A percentile compares a stretch with the other conserved stretches of the same genome.
These are phyloP conservation scores for Tetracladium maxilliforme DNA, from an alignment of 2,329 filamentous ascomycete genomes.

Conservation along the genomic window DNA sequence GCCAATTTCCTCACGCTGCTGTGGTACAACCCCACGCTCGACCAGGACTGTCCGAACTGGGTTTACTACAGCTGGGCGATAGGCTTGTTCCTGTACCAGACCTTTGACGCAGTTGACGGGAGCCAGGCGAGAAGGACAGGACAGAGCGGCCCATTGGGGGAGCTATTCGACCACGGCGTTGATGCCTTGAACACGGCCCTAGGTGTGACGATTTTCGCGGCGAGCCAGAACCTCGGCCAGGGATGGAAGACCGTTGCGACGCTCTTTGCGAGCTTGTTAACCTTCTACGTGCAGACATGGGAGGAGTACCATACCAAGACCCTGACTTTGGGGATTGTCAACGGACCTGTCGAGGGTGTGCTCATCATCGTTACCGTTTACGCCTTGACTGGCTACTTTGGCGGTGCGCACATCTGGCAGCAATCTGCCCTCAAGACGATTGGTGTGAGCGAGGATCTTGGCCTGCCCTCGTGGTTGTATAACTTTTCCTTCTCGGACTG, in stretches of 20 bases:
- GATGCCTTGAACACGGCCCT: slow-evolving; percentile 95
- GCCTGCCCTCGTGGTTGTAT: too few species aligned
- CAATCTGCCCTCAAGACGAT: slow-evolving; percentile 61
- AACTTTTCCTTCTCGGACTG: slow-evolving; percentile 78
- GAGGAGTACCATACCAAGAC: slow-evolving; percentile 98
- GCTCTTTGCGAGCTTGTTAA: slow-evolving; percentile 59
- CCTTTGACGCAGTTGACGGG: slow-evolving; percentile 94
- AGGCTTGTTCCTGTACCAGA: slow-evolving; percentile 92
- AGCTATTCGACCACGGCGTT: slow-evolving; percentile 95
- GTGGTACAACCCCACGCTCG: slow-evolving; percentile 90
- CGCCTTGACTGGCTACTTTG: slow-evolving; percentile 67
- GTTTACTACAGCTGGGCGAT: slow-evolving; percentile 87
- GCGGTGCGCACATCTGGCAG: slow-evolving; percentile 88
- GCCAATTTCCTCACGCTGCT: slow-evolving; percentile 81
- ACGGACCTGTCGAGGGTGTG: slow-evolving; percentile 89
- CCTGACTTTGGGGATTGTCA: slow-evolving; percentile 79
- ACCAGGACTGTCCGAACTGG: slow-evolving; percentile 88
- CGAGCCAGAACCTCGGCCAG: slow-evolving; percentile 84
- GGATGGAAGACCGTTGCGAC: slow-evolving; percentile 76
- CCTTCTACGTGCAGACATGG: slow-evolving; percentile 99
- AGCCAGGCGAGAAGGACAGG: slow-evolving; percentile 85
- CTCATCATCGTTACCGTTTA: slow-evolving; percentile 73
- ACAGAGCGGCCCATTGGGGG: slow-evolving; percentile 86
- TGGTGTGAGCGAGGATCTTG: too few species aligned
- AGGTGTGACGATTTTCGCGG: slow-evolving; percentile 83